phyloP scores from a whole-genome alignment of 345 rosid genomes.

The Citrus medica region DNA sequence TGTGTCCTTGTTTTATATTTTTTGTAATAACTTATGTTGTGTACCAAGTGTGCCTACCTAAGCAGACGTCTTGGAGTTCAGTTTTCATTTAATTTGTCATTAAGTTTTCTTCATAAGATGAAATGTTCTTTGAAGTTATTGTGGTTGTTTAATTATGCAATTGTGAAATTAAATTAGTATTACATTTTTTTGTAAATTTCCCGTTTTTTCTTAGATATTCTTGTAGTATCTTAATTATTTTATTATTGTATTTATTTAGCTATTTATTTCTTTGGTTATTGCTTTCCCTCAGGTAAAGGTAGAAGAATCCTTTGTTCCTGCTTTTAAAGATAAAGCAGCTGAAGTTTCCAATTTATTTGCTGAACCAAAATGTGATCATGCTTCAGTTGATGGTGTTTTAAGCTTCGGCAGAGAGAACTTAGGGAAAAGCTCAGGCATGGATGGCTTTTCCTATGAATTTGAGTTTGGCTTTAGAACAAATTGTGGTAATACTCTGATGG shows the following conservation, averaged over 20 bases:
- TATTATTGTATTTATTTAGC: too few species aligned
- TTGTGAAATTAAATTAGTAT: background rate
- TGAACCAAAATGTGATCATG: slow-evolving; percentile 51
- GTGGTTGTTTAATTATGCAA: background rate
- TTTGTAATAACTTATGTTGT: background rate
- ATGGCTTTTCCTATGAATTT: slow-evolving; percentile 44
- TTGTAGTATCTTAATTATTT: slow-evolving; percentile 2
- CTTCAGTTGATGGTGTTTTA: slow-evolving; percentile 46
- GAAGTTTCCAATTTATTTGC: slow-evolving; percentile 38
- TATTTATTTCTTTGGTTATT: background rate
- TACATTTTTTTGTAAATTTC: background rate
- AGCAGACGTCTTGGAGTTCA: background rate
- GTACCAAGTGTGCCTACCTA: background rate
- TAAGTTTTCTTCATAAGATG: background rate
- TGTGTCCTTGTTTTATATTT: background rate
- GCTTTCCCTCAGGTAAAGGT: slow-evolving; percentile 34
- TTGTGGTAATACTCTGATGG: slow-evolving; percentile 33
- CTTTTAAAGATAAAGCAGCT: slow-evolving; percentile 38
- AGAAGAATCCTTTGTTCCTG: slow-evolving; percentile 41
- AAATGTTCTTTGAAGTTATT: background rate
- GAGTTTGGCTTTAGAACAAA: slow-evolving; percentile 38
- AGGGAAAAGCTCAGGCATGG: slow-evolving; percentile 40
- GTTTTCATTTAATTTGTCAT: background rate
- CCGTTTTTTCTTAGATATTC: slow-evolving; percentile 3
- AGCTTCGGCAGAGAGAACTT: slow-evolving; percentile 48